A percentile compares a stretch with the other conserved stretches of the same genome.
These are phyloP conservation scores for Cercophora newfieldiana DNA, from an alignment of 495 filamentous ascomycete species.

Conservation along the genomic window DNA sequence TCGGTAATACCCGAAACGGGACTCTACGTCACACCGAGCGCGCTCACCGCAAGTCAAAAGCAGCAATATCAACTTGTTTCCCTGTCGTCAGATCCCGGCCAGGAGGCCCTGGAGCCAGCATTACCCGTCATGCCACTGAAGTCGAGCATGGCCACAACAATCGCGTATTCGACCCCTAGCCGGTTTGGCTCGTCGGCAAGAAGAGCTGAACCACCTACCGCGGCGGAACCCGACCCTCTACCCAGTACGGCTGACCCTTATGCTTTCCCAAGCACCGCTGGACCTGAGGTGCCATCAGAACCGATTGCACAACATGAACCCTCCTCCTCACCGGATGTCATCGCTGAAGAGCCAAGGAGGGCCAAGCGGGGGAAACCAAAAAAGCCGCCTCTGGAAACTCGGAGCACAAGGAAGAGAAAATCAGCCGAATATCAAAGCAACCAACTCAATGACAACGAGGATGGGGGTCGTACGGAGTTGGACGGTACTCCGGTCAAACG, in stretches of 20 bases:
- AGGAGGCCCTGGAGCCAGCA: constrained; percentile 7
- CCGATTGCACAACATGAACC: background rate
- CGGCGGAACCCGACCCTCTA: background rate
- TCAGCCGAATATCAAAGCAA: background rate
- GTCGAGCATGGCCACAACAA: constrained; percentile 30
- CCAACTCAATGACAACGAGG: background rate
- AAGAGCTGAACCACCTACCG: background rate
- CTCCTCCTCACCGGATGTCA: constrained; percentile 12
- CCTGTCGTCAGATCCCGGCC: constrained; percentile 18
- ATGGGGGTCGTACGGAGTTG: background rate
- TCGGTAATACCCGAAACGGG: constrained; percentile 23
- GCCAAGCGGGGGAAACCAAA: constrained; percentile 6
- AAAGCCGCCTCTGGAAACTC: constrained; percentile 10
- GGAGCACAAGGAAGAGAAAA: constrained; percentile 17
- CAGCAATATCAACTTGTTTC: constrained; percentile 26
- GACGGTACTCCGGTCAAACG: background rate
- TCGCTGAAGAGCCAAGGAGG: constrained; percentile 15
- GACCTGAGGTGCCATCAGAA: background rate
- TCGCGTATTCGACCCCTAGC: constrained; percentile 31
- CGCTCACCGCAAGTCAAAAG: constrained; percentile 34
- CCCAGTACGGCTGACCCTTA: background rate
- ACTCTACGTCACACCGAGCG: constrained; percentile 29
- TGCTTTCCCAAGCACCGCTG: background rate
- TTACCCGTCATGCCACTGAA: constrained; percentile 15
- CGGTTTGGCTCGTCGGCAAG: constrained; percentile 17